Evolutionary conservation across 805 yeast species (phyloP).

Genomic region (Cyberlindnera saturnus): DNA sequence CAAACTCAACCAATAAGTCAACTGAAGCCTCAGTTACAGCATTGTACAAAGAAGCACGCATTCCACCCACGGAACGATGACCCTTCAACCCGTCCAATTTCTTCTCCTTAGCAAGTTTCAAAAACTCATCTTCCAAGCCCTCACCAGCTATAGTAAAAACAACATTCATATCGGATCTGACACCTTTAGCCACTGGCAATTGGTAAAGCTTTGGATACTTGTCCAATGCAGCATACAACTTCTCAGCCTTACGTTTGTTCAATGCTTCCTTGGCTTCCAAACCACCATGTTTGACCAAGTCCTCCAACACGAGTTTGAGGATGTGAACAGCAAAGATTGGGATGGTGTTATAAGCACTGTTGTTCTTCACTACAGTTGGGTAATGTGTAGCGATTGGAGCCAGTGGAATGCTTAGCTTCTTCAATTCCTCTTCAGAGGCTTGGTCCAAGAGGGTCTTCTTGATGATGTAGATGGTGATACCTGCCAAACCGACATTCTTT

Average conservation of each 20-base stretch:
- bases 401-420: conserved; percentile 58
- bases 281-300: conserved; percentile 68
- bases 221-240: conserved; percentile 63
- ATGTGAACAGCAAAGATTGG: conserved; percentile 91
- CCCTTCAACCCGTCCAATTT: conserved; percentile 83
- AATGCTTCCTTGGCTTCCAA: conserved; percentile 49
- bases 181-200: conserved; percentile 55
- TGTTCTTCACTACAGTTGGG: conserved; percentile 79
- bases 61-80: conserved; percentile 95
- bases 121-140: conserved; percentile 62
- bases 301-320: conserved; percentile 67
- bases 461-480: conserved; percentile 85
- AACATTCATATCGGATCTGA: conserved; percentile 86
- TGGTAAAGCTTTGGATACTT: conserved; percentile 57
- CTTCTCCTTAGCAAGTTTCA: conserved; percentile 54
- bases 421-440: conserved; percentile 57
- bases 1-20: conserved; percentile 7
- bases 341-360: conserved; percentile 92
- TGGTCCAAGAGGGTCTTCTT: conserved; percentile 71
- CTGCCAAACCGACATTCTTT: conserved; percentile 95
- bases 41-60: conserved; percentile 88
- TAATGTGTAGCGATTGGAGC: conserved; percentile 86
- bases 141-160: conserved; percentile 73
- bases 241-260: conserved; percentile 56
- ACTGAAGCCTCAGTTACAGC: conserved; percentile 50